These are phyloP conservation scores for Trichoderma pleuroti DNA, from an alignment of 2,329 filamentous ascomycete genomes.

Conservation along the genomic window DNA sequence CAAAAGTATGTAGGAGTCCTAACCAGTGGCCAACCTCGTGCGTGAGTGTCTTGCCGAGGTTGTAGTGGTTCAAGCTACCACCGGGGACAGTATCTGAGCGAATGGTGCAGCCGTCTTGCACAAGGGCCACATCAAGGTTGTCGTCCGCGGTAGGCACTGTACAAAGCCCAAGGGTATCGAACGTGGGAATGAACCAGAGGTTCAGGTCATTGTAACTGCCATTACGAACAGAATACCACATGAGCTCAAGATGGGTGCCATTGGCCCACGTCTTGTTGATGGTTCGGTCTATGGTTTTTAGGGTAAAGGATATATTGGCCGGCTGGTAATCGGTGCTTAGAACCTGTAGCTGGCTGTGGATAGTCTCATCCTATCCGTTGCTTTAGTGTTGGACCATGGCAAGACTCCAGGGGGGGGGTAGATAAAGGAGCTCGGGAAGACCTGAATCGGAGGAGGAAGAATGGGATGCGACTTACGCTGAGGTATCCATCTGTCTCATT, in stretches of 20 bases:
- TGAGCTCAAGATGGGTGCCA: constrained; percentile 34
- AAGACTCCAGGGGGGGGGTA: background rate
- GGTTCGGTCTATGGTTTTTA: constrained; percentile 40
- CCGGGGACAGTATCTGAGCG: constrained; percentile 21
- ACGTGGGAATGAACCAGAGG: constrained; percentile 41
- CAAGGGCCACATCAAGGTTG: background rate
- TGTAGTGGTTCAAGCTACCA: constrained; percentile 29
- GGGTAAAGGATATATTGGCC: constrained; percentile 42
- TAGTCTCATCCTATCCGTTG: constrained; percentile 3
- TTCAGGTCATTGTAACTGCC: constrained; percentile 41
- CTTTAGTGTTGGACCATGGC: background rate
- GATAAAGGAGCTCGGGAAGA: background rate
- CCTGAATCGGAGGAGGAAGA: no score
- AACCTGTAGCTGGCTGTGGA: constrained; percentile 38
- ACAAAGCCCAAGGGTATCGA: constrained; percentile 36
- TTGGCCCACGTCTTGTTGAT: constrained; percentile 45
- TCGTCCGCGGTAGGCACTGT: constrained; percentile 37
- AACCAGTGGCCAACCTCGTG: constrained; percentile 47
- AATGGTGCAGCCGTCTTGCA: constrained; percentile 25
- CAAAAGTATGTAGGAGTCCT: constrained; percentile 42
- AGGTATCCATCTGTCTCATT: background rate
- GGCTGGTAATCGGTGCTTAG: constrained; percentile 43
- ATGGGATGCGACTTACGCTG: background rate
- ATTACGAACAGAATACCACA: constrained; percentile 36
- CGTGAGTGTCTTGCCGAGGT: constrained; percentile 25